Conservation (phyloP, 2,329 filamentous ascomycete genomes). For the Tolypocladium sp. region DNA sequence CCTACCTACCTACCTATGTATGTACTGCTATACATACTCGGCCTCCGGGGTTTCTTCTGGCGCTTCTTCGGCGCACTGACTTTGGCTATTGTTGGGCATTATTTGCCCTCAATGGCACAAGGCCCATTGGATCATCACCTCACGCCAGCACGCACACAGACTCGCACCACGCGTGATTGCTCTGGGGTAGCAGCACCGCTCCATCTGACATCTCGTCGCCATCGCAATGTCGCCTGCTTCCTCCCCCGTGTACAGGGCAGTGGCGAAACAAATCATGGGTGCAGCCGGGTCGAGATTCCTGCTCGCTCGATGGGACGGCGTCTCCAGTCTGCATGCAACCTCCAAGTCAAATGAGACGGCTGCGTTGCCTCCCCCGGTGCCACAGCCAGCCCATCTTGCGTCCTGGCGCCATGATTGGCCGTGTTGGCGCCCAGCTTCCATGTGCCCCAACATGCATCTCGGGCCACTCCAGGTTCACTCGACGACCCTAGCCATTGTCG, state of each 20-base stretch:
- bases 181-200: neutral
- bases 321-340: neutral
- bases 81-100: neutral
- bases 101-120: neutral
- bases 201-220: neutral
- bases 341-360: neutral
- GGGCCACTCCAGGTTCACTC: neutral
- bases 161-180: neutral
- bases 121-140: no score
- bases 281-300: neutral
- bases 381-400: neutral
- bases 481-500: neutral
- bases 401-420: conserved; percentile 19
- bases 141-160: no score
- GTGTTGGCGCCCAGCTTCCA: conserved; percentile 22
- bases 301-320: neutral
- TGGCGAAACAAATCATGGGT: conserved; percentile 6
- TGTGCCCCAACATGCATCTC: conserved; percentile 5
- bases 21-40: neutral
- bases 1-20: no score
- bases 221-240: conserved; percentile 1
- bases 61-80: neutral
- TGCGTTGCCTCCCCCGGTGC: neutral
- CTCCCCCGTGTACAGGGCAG: conserved; percentile 1
- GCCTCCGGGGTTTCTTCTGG: neutral